Evolutionary conservation across 106 monocot species (phyloP).

Genomic region (Phalaenopsis aphrodite): DNA sequence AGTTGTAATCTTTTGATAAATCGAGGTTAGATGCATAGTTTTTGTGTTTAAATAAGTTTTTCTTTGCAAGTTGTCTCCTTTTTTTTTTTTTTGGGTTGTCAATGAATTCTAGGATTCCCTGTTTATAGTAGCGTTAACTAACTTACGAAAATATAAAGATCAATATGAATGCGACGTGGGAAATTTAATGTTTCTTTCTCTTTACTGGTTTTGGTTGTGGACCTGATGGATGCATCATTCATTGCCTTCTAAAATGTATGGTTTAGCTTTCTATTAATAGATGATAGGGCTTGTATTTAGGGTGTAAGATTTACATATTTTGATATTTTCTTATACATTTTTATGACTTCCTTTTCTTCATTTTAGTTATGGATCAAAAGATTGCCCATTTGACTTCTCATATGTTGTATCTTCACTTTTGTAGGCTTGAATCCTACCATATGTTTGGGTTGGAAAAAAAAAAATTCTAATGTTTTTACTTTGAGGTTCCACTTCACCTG

Average conservation of each 20-base stretch:
- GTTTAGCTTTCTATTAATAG: neutral
- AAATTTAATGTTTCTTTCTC: neutral
- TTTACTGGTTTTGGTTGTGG: neutral
- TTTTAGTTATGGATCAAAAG: neutral
- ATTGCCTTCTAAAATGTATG: neutral
- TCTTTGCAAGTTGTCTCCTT: neutral
- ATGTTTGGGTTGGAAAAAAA: neutral
- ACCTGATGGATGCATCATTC: neutral
- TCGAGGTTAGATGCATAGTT: neutral
- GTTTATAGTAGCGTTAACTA: neutral
- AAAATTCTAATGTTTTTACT: neutral
- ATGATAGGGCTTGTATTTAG: neutral
- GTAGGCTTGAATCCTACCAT: neutral
- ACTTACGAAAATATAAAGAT: neutral
- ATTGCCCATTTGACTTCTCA: neutral
- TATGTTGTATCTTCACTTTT: neutral
- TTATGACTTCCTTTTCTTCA: neutral
- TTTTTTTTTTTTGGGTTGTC: neutral
- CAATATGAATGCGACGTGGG: too few relatives aligned
- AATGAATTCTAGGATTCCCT: neutral
- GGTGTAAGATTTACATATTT: neutral
- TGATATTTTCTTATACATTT: neutral
- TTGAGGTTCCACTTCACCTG: neutral
- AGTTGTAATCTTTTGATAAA: neutral
- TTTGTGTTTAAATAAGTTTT: neutral